Percentiles rank a stretch among this genome's conserved stretches.
Conservation (phyloP, 805 yeast genomes). For the Groenewaldozyma salmanticensis region DNA sequence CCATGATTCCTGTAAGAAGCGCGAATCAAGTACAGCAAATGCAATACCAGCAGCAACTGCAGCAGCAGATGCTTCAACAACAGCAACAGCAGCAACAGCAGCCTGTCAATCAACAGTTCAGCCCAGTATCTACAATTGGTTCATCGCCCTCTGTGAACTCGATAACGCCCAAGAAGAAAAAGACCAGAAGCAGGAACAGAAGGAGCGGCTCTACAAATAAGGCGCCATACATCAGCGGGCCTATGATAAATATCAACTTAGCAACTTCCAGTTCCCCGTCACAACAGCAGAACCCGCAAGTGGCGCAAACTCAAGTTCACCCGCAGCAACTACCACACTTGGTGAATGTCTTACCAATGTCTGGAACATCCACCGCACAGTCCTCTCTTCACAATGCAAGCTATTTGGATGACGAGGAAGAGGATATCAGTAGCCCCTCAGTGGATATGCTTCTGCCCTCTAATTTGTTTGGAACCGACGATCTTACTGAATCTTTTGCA, state of each 20-base stretch:
- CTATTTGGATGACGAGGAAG: slow-evolving; percentile 13
- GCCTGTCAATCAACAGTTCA: slow-evolving; percentile 1
- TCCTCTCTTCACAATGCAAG: neutral
- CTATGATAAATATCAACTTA: no score
- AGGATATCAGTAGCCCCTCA: slow-evolving; percentile 27
- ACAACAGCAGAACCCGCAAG: slow-evolving; percentile 1
- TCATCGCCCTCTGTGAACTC: neutral
- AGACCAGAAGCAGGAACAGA: slow-evolving; percentile 2
- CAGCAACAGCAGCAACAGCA: slow-evolving; percentile 2
- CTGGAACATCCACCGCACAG: slow-evolving; percentile 1
- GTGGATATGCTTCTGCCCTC: slow-evolving; percentile 31
- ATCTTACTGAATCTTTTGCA: slow-evolving; percentile 17
- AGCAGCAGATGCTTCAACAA: slow-evolving; percentile 2
- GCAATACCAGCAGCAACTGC: slow-evolving; percentile 4
- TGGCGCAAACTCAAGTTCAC: neutral
- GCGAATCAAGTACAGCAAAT: neutral
- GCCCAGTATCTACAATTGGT: neutral
- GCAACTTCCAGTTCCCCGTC: no score
- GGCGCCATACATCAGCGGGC: neutral
- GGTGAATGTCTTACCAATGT: neutral
- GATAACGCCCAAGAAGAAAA: slow-evolving; percentile 2
- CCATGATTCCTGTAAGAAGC: neutral
- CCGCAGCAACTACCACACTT: neutral
- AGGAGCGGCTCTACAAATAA: neutral
- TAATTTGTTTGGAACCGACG: slow-evolving; percentile 23